phyloP scores from a whole-genome alignment of 176 grass and related monocot genomes.

The Phoenix roebelenii region DNA sequence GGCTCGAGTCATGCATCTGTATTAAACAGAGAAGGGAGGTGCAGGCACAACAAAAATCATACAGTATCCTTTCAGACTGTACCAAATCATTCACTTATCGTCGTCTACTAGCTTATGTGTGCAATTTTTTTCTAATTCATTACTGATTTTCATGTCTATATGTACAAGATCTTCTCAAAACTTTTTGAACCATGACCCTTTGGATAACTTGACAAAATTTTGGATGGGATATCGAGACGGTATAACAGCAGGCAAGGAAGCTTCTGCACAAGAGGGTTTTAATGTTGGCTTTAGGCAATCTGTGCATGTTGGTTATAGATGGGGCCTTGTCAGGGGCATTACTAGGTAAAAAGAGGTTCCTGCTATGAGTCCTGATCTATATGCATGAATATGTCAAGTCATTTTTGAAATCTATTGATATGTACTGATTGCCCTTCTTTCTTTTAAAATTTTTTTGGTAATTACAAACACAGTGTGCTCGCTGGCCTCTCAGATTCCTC shows the following conservation, averaged over 20 bases:
- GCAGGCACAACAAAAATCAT: slow-evolving; percentile 46
- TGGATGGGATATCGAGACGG: slow-evolving; percentile 94
- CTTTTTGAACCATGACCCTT: no score
- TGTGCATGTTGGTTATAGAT: slow-evolving; percentile 50
- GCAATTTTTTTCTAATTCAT: background rate
- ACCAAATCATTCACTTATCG: background rate
- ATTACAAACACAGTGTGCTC: slow-evolving; percentile 28
- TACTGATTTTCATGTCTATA: no score
- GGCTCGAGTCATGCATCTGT: slow-evolving; percentile 11
- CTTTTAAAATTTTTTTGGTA: background rate
- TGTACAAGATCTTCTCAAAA: no score
- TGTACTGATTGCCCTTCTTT: background rate
- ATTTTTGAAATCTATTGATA: no score
- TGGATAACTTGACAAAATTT: slow-evolving; percentile 5
- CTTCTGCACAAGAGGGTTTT: slow-evolving; percentile 77
- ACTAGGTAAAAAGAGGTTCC: slow-evolving; percentile 30
- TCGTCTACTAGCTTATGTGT: background rate
- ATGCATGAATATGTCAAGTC: no score
- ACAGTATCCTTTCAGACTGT: slow-evolving; percentile 34
- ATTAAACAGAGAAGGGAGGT: slow-evolving; percentile 59
- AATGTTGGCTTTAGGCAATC: slow-evolving; percentile 79
- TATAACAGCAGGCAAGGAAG: slow-evolving; percentile 57
- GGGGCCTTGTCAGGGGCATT: slow-evolving; percentile 68
- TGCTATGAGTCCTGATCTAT: no score
- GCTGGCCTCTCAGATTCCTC: slow-evolving; percentile 37